Base-by-base conservation (phyloP, 129 eudicot genomes). In the Escallonia rubra region DNA sequence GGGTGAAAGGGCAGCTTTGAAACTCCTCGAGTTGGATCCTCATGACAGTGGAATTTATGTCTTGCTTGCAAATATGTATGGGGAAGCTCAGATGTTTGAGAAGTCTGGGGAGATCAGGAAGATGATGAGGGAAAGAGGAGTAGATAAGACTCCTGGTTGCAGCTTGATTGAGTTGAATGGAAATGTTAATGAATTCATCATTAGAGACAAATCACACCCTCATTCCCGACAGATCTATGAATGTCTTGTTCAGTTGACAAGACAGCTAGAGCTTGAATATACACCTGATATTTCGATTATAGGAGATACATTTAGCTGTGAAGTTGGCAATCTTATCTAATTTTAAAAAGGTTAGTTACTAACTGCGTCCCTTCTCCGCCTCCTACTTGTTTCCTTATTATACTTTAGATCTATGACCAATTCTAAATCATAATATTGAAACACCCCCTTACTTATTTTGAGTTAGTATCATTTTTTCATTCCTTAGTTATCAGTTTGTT, bases 81-180 rank as follows among this genome's bases (percentile, higher is more conserved):
- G 82, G 51, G 90, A 89, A 69, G 88, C 82, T 45, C 78, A 81
- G 66, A 81, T 79, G 94, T 83, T 77, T 83, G 80, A 89, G 39
- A 68, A 83, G 59, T 73, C 88, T 39, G 53, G 65, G 71, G 81
- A 81, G 67, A 83, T 86, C 42, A 79, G 96, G 80, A 76, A 69
- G 71, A 74, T 83, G 84, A 86, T 89, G 96, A 72, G 46, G 64
- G 72, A 79, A 57, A 77, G 84, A 65, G 86, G 96, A 44, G 88
- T 86, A 8, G 84, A 83, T 10, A 89, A 89, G 82, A 86, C 77
- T 34, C 94, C 96, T 0, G 96, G 94, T 59, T 86, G 96, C 70
- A 89, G 94, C 77, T 76, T 88, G 13, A 70, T 89, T 10, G 90
- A 83, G 81, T 73, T 89, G 51, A n/a, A 81, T 70, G 96, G 90